These are phyloP conservation scores for Parafenestella ontariensis DNA, from an alignment of 2,329 filamentous ascomycete genomes.

Conservation along the genomic window DNA sequence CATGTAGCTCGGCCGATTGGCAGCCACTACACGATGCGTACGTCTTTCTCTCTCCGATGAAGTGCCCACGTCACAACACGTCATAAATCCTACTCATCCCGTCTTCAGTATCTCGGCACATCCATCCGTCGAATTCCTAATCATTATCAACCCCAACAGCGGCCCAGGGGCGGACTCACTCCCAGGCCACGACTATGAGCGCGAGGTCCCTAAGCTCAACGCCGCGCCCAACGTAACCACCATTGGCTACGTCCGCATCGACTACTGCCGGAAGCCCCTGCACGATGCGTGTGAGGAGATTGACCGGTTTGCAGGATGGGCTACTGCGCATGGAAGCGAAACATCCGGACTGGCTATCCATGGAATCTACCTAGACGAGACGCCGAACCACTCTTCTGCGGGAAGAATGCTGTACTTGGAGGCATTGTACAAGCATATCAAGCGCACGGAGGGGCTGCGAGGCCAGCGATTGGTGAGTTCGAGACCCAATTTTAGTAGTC, in stretches of 20 bases:
- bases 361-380: slow-evolving; percentile 60
- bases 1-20: not conserved
- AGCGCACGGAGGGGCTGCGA: slow-evolving; percentile 4
- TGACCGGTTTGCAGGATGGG: slow-evolving; percentile 54
- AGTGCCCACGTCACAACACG: not conserved
- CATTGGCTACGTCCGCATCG: slow-evolving; percentile 57
- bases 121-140: slow-evolving; percentile 51
- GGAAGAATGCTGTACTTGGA: slow-evolving; percentile 6
- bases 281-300: slow-evolving; percentile 46
- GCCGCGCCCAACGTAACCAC: slow-evolving; percentile 54
- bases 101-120: slow-evolving; percentile 15
- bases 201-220: slow-evolving; percentile 49
- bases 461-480: slow-evolving; percentile 12
- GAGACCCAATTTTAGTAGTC: too few relatives aligned
- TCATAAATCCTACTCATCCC: not conserved
- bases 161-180: slow-evolving; percentile 53
- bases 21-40: slow-evolving; percentile 1
- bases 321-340: slow-evolving; percentile 14
- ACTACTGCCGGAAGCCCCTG: slow-evolving; percentile 45
- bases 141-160: slow-evolving; percentile 55
- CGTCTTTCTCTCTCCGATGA: not conserved
- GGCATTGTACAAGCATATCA: slow-evolving; percentile 4
- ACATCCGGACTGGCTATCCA: slow-evolving; percentile 49
- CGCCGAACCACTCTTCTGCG: slow-evolving; percentile 35
- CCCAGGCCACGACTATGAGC: slow-evolving; percentile 54